A percentile compares a stretch with the other conserved stretches of the same genome.
phyloP scores from a whole-genome alignment of 352 stramenopile genomes.

The Pythium aristosporum region DNA sequence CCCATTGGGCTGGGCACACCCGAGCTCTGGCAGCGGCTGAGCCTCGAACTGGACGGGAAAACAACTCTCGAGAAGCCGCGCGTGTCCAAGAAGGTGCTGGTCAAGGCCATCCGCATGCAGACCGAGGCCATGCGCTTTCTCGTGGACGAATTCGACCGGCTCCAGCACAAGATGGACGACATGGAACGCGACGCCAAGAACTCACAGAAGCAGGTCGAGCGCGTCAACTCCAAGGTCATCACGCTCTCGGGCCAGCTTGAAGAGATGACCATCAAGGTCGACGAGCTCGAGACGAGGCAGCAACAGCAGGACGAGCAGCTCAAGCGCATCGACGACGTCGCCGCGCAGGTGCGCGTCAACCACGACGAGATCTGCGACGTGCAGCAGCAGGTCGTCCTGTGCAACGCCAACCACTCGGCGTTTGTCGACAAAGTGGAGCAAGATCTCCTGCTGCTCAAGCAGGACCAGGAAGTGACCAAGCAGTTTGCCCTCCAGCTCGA shows the following conservation, averaged over 20 bases:
- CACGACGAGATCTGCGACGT: conserved; percentile 53
- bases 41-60: conserved; percentile 78
- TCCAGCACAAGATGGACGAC: conserved; percentile 70
- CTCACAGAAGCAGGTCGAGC: conserved; percentile 76
- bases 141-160: conserved; percentile 80
- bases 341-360: conserved; percentile 41
- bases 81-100: conserved; percentile 80
- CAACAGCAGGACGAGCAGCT: conserved; percentile 60
- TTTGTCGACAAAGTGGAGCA: conserved; percentile 57
- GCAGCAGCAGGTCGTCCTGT: conserved; percentile 47
- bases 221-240: conserved; percentile 74
- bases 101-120: conserved; percentile 83
- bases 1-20: conserved; percentile 67
- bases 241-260: conserved; percentile 76
- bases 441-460: conserved; percentile 45
- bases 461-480: conserved; percentile 76
- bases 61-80: conserved; percentile 74
- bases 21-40: conserved; percentile 78
- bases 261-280: conserved; percentile 58
- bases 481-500: conserved; percentile 85
- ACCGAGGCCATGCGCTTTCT: conserved; percentile 83
- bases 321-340: conserved; percentile 73
- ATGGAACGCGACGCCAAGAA: conserved; percentile 78
- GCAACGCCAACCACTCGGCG: conserved; percentile 37
- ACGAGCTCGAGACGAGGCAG: conserved; percentile 63